Evolutionary conservation across 768 basidiomycete species (phyloP).

Genomic region (Mycena kentingensis): DNA sequence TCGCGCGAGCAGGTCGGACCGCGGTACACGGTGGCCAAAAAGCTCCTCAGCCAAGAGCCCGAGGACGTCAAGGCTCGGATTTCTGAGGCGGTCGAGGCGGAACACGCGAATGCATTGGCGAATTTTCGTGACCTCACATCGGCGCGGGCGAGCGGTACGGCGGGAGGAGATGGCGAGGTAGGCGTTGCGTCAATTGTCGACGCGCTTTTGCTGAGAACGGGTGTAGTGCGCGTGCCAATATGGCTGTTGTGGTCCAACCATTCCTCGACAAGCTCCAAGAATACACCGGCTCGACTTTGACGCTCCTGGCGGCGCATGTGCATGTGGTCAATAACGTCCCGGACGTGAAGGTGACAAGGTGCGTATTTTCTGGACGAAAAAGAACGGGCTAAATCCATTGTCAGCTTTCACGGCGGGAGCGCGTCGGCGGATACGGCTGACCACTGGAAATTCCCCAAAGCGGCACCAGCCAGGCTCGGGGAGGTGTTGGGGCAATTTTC

Average conservation of each 20-base stretch:
- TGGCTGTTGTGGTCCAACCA: neutral
- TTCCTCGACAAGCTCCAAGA: neutral
- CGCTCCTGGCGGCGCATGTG: neutral
- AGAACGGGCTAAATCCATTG: neutral
- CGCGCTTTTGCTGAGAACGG: neutral
- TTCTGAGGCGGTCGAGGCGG: neutral
- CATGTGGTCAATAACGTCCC: neutral
- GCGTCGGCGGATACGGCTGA: neutral
- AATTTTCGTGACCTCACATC: neutral
- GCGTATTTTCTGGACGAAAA: neutral
- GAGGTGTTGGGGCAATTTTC: neutral
- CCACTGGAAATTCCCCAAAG: neutral
- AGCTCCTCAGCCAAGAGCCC: neutral
- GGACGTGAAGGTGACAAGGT: neutral
- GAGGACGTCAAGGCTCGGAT: neutral
- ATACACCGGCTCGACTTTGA: neutral
- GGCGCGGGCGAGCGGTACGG: neutral
- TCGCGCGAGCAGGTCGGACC: neutral
- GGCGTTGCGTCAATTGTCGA: neutral
- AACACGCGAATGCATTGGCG: neutral
- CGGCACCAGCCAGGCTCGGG: neutral
- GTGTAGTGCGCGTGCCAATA: neutral
- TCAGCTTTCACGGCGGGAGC: neutral
- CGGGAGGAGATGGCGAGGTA: neutral
- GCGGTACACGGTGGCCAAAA: neutral